Conservation (phyloP, 768 basidiomycete species). For the Tephrocybe sp. region DNA sequence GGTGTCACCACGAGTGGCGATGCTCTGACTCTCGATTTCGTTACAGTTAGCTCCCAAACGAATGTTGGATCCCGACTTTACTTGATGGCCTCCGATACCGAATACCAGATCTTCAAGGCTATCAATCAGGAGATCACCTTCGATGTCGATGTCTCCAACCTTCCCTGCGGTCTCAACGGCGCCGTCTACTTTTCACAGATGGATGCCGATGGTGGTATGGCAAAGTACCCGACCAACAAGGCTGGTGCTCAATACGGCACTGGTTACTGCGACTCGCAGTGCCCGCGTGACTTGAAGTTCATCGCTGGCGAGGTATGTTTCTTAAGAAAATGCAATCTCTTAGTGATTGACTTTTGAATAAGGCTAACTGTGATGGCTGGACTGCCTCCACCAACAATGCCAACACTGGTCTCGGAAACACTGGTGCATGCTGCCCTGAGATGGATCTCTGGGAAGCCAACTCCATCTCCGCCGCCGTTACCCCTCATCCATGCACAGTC, state of each 20-base stretch:
- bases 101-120: constrained; percentile 1
- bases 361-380: constrained; percentile 50
- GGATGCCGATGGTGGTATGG: background rate
- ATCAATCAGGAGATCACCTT: constrained; percentile 1
- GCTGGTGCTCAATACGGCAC: background rate
- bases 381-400: constrained; percentile 28
- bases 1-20: too few relatives aligned
- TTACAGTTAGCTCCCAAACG: too few relatives aligned
- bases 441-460: constrained; percentile 58
- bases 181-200: constrained; percentile 1
- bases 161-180: constrained; percentile 2
- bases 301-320: background rate
- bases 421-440: constrained; percentile 24
- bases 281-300: background rate
- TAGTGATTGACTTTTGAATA: background rate
- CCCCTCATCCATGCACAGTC: constrained; percentile 46
- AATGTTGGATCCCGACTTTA: too few relatives aligned
- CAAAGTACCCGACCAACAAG: constrained; percentile 3
- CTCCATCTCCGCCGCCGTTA: constrained; percentile 44
- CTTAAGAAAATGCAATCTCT: background rate
- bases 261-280: constrained; percentile 2
- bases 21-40: too few relatives aligned
- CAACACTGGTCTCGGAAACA: constrained; percentile 43
- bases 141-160: constrained; percentile 2
- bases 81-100: background rate